Evolutionary conservation across 164 flowering plant species (phyloP).

Genomic region (Vitis amurensis): DNA sequence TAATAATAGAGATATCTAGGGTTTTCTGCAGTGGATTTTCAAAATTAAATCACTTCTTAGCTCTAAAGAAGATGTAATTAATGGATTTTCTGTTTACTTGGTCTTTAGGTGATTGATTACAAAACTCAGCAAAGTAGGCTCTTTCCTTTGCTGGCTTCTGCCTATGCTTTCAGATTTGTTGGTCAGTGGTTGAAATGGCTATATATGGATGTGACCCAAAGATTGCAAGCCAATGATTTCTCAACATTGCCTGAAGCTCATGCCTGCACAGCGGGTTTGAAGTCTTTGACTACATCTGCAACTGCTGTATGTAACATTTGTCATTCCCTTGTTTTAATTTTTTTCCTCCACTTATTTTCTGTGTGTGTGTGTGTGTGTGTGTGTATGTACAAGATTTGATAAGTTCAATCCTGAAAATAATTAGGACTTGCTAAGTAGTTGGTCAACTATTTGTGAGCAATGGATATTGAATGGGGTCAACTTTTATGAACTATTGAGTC

Average conservation of each 20-base stretch:
- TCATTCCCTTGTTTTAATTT: neutral
- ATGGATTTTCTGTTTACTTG: constrained; percentile 4
- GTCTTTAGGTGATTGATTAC: constrained; percentile 86
- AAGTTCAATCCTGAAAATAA: too few species aligned
- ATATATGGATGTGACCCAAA: constrained; percentile 86
- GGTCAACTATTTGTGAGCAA: too few species aligned
- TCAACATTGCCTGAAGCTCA: constrained; percentile 98
- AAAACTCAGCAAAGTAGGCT: constrained; percentile 98
- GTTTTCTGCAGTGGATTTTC: neutral
- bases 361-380: neutral
- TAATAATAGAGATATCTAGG: too few species aligned
- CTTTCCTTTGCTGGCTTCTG: constrained; percentile 95
- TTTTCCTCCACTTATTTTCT: neutral
- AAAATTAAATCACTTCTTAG: neutral
- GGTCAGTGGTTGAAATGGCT: constrained; percentile 97
- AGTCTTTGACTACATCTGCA: constrained; percentile 86
- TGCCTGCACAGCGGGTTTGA: constrained; percentile 99
- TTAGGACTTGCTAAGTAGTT: too few species aligned
- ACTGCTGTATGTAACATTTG: constrained; percentile 72
- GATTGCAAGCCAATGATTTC: constrained; percentile 83
- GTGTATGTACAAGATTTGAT: neutral
- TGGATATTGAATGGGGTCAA: too few species aligned
- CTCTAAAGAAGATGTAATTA: neutral
- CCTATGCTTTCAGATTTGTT: constrained; percentile 95
- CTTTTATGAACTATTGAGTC: too few species aligned